Base-by-base conservation (phyloP, 495 filamentous ascomycete genomes). In the Lasiosphaeris hirsuta region DNA sequence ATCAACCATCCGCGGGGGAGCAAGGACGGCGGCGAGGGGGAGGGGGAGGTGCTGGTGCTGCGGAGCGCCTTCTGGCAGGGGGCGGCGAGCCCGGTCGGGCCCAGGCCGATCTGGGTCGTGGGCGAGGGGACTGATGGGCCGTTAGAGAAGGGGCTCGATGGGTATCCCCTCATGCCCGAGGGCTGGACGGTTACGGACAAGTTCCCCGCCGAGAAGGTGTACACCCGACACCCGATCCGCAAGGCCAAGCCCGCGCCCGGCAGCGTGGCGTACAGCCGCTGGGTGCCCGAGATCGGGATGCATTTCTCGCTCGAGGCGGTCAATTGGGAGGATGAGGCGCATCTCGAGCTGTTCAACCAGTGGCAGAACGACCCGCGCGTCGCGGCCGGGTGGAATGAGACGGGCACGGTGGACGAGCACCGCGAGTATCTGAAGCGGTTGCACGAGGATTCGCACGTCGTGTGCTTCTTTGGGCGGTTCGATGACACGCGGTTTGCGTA, bases 301-400 rank as follows among this genome's bases (percentile, higher is more conserved):
- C 78, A 79, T 54, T 87, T 86, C 57, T 84, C 81, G 5, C 78
- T 87, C 51, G 76, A 81, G 34, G 81, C 77, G 17, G 73, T 87
- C 0, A 75, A 87, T 52, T 83, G 76, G 73, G 55, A 77, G 57
- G 66, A 84, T 55, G 59, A 63, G 1, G 77, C 76, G 55, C 84
- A 87, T 49, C 65, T 86, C 56, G 62, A 71, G 45, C 70, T 84
- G 1, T 87, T 87, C 68, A 77, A 86, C 63, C 74, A 51, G 30
- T 86, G 84, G 84, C 84, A 86, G 65, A 86, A 86, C 62, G 84
- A 86, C 62, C 82, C 84, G 15, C 78, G 84, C 7, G 84, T 86
- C 0, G 81, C 82, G 9, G 75, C 79, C 49, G 84, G 83, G 3
- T 86, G 84, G 84, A 86, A 86, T 44, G 83, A 85, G 67, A 84